Evolutionary conservation across 108 stramenopile species (phyloP).

Genomic region (Ochromonas danica): DNA sequence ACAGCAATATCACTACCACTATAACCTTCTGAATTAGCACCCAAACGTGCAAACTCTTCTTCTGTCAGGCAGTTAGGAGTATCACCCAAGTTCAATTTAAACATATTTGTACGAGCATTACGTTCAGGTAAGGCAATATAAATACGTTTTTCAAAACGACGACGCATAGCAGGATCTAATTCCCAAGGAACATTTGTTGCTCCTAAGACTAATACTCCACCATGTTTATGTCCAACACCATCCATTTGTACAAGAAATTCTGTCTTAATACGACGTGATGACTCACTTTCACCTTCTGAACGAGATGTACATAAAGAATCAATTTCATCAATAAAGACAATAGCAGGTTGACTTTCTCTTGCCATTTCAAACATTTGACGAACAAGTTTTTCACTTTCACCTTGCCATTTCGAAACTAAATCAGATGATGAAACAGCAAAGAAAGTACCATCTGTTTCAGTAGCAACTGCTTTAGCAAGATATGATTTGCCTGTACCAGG

Average conservation of each 20-base stretch:
- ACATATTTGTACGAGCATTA: slow-evolving; percentile 79
- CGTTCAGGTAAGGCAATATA: slow-evolving; percentile 95
- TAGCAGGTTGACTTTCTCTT: slow-evolving; percentile 72
- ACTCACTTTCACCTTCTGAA: slow-evolving; percentile 84
- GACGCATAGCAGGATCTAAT: slow-evolving; percentile 96
- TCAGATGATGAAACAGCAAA: slow-evolving; percentile 93
- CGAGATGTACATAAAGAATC: slow-evolving; percentile 87
- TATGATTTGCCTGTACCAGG: slow-evolving; percentile 82
- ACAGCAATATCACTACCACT: slow-evolving; percentile 87
- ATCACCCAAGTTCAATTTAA: slow-evolving; percentile 78
- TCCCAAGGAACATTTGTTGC: slow-evolving; percentile 99
- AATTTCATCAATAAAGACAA: slow-evolving; percentile 97
- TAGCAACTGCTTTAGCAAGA: slow-evolving; percentile 98
- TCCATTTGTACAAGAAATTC: slow-evolving; percentile 97
- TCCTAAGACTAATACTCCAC: slow-evolving; percentile 78
- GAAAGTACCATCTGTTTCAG: slow-evolving; percentile 95
- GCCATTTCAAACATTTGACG: slow-evolving; percentile 97
- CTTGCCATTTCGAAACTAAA: slow-evolving; percentile 93
- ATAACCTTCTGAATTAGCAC: slow-evolving; percentile 71
- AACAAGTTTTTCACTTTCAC: slow-evolving; percentile 93
- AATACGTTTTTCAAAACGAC: slow-evolving; percentile 97
- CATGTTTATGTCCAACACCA: slow-evolving; percentile 74
- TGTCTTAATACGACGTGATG: slow-evolving; percentile 87
- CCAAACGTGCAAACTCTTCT: slow-evolving; percentile 74
- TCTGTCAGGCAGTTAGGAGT: slow-evolving; percentile 78